These are phyloP conservation scores for Pelomyxa schiedti DNA, from an alignment of 78 protist species.

Conservation along the genomic window DNA sequence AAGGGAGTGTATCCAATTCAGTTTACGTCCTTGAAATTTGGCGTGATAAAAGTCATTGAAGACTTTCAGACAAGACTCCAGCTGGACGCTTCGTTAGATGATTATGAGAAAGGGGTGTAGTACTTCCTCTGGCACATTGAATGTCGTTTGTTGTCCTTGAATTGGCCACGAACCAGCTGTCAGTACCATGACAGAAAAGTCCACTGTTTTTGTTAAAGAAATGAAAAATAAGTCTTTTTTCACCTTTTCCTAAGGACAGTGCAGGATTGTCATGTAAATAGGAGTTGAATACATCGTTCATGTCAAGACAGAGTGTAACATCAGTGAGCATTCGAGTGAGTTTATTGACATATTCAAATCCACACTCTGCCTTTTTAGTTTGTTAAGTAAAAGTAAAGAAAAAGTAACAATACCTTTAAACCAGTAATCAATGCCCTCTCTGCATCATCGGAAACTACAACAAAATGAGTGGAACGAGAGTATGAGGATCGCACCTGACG, in stretches of 20 bases:
- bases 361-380: slow-evolving; percentile 30
- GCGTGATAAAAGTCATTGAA: slow-evolving; percentile 32
- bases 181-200: slow-evolving; percentile 54
- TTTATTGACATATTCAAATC: slow-evolving; percentile 51
- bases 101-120: neutral
- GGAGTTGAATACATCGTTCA: slow-evolving; percentile 39
- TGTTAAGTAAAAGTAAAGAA: neutral
- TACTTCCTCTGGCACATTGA: slow-evolving; percentile 51
- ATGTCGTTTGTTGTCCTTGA: slow-evolving; percentile 34
- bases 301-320: slow-evolving; percentile 37
- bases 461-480: too few relatives aligned
- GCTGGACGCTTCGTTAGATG: neutral
- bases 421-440: slow-evolving; percentile 48
- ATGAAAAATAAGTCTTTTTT: neutral
- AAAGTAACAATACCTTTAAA: slow-evolving; percentile 12
- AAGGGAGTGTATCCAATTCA: slow-evolving; percentile 60
- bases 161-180: slow-evolving; percentile 74
- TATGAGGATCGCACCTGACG: too few relatives aligned
- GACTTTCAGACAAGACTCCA: slow-evolving; percentile 27
- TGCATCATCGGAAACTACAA: slow-evolving; percentile 52
- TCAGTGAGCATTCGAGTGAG: slow-evolving; percentile 66
- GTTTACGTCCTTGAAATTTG: slow-evolving; percentile 57
- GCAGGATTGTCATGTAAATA: neutral
- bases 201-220: slow-evolving; percentile 29
- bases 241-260: neutral